Evolutionary conservation across 805 yeast genomes (phyloP), one percentile per base, ranked within the genome.

Genomic region (Citeromyces matritensis): DNA sequence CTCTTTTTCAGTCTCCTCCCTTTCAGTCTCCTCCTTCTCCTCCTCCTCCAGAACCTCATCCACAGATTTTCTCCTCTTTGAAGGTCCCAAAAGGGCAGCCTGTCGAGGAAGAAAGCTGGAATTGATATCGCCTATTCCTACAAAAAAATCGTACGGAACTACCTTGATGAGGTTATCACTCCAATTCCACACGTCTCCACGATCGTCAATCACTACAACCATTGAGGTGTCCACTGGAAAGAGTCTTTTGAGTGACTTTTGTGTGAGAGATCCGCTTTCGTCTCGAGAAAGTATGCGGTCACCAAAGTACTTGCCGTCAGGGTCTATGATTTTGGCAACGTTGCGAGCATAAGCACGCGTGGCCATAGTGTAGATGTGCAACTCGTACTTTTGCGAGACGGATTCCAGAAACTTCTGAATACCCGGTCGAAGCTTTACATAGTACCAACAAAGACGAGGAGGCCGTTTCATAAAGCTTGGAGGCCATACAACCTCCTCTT

Each of bases 101-200:
- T 84, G 82, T 44, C 82, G 76, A 1, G 98, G 97, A 34, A 91
- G 57, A 47, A 85, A 85, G 41, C 84, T 77, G 13, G 95, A 83
- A 46, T 91, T 91, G 46, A 91, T 91, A 57, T 91, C 98, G 19
- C 98, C 98, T 35, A 88, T 84, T 8, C 97, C 97, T 24, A 86
- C 94, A 45, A 91, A 91, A 44, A 91, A 91, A 49, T 83, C 94
- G 50, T 84, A 91, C 0, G 98, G 98, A 2, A 85, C 79, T 4
- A 88, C 97, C 53, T 88, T 83, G 36, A 91, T 73, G 42, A 91
- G 58, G 48, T 91, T 86, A 9, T 79, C 74, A 41, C 84, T 81
- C 98, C 98, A 91, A 46, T 81, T 82, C 98, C 98, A 91, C 13
- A 91, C 98, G 51, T 91, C 98, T 3, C 96, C 98, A 49, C 98